Conservation (phyloP, 1,139 yeast species). For the Yamadazyma trypodendri region DNA sequence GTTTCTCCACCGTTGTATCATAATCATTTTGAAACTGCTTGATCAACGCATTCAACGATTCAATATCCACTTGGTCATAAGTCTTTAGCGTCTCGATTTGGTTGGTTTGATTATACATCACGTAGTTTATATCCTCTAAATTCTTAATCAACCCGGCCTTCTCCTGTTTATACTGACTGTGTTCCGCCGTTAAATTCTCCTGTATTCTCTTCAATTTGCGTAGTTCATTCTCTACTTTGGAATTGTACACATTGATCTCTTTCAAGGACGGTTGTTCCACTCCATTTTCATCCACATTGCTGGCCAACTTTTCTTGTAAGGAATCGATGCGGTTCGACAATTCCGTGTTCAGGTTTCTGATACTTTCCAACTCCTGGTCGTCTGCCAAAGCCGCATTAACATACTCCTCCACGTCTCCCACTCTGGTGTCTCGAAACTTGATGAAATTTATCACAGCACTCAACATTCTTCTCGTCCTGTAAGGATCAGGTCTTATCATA, state of each 20-base stretch:
- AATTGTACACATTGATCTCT: slow-evolving; percentile 55
- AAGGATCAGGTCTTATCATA: slow-evolving; percentile 62
- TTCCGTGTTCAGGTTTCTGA: slow-evolving; percentile 36
- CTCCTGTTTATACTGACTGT: slow-evolving; percentile 61
- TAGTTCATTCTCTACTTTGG: slow-evolving; percentile 60
- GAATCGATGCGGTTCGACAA: slow-evolving; percentile 44
- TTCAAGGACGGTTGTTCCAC: slow-evolving; percentile 33
- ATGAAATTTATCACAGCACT: slow-evolving; percentile 89
- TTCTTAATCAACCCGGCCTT: slow-evolving; percentile 57
- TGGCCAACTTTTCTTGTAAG: slow-evolving; percentile 29
- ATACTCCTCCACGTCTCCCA: slow-evolving; percentile 64
- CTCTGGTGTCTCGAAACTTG: slow-evolving; percentile 75
- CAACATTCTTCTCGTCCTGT: slow-evolving; percentile 59
- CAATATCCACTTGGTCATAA: slow-evolving; percentile 63
- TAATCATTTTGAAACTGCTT: slow-evolving; percentile 54
- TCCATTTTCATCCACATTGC: slow-evolving; percentile 16
- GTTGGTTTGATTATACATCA: slow-evolving; percentile 55
- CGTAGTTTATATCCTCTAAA: slow-evolving; percentile 52
- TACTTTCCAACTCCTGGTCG: slow-evolving; percentile 35
- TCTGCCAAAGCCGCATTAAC: slow-evolving; percentile 54
- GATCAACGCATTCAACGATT: slow-evolving; percentile 53
- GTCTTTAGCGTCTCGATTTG: slow-evolving; percentile 60
- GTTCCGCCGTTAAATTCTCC: slow-evolving; percentile 64
- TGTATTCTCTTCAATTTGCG: slow-evolving; percentile 63
- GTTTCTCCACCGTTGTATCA: slow-evolving; percentile 36